These are phyloP conservation scores for Fraxinus floribunda DNA, from an alignment of 305 asterid genomes.

Conservation along the genomic window DNA sequence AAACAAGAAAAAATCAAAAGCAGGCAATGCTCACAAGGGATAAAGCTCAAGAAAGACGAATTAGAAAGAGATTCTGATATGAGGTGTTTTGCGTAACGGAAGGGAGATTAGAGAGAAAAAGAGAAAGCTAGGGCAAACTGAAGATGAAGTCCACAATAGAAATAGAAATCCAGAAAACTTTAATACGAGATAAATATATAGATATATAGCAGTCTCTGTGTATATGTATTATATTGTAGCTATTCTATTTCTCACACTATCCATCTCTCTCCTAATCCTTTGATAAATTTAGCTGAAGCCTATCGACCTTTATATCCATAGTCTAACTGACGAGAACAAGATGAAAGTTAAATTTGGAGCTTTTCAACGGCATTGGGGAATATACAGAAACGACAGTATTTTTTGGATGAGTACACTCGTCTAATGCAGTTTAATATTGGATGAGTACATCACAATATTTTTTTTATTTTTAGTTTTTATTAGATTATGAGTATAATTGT, in stretches of 20 bases:
- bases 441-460: too few species aligned
- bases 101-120: neutral
- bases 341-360: too few species aligned
- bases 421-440: too few species aligned
- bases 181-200: neutral
- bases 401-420: too few species aligned
- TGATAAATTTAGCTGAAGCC: too few species aligned
- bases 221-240: neutral
- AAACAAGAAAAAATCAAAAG: neutral
- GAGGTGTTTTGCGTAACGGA: conserved; percentile 23
- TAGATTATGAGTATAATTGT: too few species aligned
- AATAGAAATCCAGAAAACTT: neutral
- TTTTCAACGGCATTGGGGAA: too few species aligned
- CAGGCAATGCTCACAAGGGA: neutral
- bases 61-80: conserved; percentile 25
- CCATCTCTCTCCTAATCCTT: neutral
- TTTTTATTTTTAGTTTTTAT: too few species aligned
- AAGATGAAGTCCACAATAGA: neutral
- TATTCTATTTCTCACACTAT: neutral
- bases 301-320: too few species aligned
- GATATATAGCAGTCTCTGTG: neutral
- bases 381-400: too few species aligned
- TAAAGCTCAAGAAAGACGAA: neutral
- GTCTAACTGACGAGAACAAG: too few species aligned
- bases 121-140: neutral